Evolutionary conservation across 192 early-diverging fungal species (phyloP), one percentile per base, ranked within the genome.

Genomic region (Pilobolus umbonatus): DNA sequence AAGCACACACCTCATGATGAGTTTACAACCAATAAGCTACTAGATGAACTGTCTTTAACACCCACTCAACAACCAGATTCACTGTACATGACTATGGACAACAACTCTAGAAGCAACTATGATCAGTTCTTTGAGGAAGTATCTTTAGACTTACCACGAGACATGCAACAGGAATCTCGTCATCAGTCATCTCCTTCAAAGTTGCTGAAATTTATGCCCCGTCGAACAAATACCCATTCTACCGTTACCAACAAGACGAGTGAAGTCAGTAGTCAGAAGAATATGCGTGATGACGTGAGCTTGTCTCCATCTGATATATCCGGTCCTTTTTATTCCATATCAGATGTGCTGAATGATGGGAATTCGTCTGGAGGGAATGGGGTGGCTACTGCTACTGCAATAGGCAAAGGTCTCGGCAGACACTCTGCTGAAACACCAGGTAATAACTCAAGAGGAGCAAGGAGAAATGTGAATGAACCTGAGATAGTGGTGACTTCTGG

Each of bases 51-150:
- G 14, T 47, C 62, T 5, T 56, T 35, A 1, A 9, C 43, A 5
- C 25, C 45, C 12, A 21, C 19, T 6, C 52, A 54, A 14, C n/a
- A n/a, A n/a, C n/a, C n/a, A n/a, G 15, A 32, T 19, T 21, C 52
- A n/a, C 19, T 54, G 5, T 54, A 54, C 25, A 12, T 22, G 15
- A 42, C 15, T 42, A 42, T 42, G 4, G 52, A 31, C 6, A 54
- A 36, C 5, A 34, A 21, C 21, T 29, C 42, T n/a, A 63, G 53
- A 53, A 54, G 31, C 7, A 54, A 19, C 3, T 73, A 73, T 12
- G 71, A 73, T 14, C 65, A 73, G 17, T 60, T 73, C 14, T 73
- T 73, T 64, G 71, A 73, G 45, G 71, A 73, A 43, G 71, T 73
- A 17, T 73, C 71, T 5, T 35, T 73, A 9, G 71, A 73, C 31